phyloP scores from a whole-genome alignment of 345 rosid genomes.

The Hirschfeldia incana region DNA sequence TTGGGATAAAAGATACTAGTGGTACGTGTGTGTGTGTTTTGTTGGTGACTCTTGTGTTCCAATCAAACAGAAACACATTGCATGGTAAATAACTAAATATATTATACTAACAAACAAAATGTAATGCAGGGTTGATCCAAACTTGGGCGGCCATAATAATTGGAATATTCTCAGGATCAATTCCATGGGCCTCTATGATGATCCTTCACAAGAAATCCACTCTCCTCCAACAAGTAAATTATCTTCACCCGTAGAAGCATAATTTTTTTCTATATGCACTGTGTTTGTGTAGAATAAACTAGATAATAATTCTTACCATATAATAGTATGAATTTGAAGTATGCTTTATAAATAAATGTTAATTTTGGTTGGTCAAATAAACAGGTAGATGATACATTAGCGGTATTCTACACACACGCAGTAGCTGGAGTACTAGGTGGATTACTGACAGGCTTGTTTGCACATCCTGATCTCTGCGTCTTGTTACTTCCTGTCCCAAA shows the following conservation, averaged over 20 bases:
- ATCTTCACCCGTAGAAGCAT: not conserved
- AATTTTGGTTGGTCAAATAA: not conserved
- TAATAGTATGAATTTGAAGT: not conserved
- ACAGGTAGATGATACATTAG: conserved; percentile 84
- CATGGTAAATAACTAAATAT: not conserved
- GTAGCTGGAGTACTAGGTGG: conserved; percentile 89
- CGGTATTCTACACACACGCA: conserved; percentile 92
- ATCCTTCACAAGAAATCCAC: conserved; percentile 70
- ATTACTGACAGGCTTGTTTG: conserved; percentile 72
- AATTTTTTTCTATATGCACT: not conserved
- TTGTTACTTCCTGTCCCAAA: conserved; percentile 42
- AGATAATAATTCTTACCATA: not conserved
- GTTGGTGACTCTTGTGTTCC: not conserved
- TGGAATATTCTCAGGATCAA: conserved; percentile 78
- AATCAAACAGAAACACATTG: not conserved
- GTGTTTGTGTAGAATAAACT: not conserved
- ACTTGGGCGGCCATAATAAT: conserved; percentile 88
- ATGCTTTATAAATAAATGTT: not conserved
- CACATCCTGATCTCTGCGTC: conserved; percentile 67
- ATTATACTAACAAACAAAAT: conserved; percentile 1
- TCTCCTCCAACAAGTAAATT: conserved; percentile 62
- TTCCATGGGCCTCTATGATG: conserved; percentile 98
- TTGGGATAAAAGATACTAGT: not conserved
- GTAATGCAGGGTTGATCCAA: conserved; percentile 67
- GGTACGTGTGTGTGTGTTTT: not conserved